Conservation (phyloP, 805 yeast genomes). For the Wickerhamomyces chambardii region DNA sequence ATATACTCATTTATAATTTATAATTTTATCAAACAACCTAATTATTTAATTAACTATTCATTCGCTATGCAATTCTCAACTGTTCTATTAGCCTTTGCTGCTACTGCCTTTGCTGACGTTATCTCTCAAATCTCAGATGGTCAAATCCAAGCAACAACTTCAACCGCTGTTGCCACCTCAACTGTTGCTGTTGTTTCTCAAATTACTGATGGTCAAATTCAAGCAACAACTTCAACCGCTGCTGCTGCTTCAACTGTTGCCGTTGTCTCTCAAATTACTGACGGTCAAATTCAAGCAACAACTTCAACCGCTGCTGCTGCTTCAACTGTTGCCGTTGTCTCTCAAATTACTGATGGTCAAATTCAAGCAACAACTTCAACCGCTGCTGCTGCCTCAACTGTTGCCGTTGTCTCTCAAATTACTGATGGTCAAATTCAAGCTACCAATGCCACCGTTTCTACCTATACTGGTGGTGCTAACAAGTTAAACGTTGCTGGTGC, state of each 20-base stretch:
- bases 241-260: constrained; percentile 37
- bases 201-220: constrained; percentile 21
- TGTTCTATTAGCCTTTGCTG: constrained; percentile 11
- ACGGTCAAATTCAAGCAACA: constrained; percentile 13
- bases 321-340: constrained; percentile 25
- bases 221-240: constrained; percentile 17
- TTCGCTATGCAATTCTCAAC: constrained; percentile 9
- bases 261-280: constrained; percentile 25
- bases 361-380: constrained; percentile 36
- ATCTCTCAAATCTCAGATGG: constrained; percentile 34
- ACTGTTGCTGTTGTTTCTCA: constrained; percentile 16
- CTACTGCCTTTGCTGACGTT: constrained; percentile 17
- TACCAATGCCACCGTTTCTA: constrained; percentile 18
- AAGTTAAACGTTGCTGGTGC: neutral
- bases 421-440: constrained; percentile 39
- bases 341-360: constrained; percentile 48
- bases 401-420: constrained; percentile 34
- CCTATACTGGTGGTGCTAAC: neutral
- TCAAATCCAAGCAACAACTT: constrained; percentile 24
- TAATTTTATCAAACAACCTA: no score
- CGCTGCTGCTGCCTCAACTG: constrained; percentile 21
- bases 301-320: constrained; percentile 23
- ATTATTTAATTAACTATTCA: neutral
- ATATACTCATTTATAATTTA: no score
- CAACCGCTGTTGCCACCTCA: constrained; percentile 7